Evolutionary conservation across 495 filamentous ascomycete genomes (phyloP).

Genomic region (Daldinia bambusicola): DNA sequence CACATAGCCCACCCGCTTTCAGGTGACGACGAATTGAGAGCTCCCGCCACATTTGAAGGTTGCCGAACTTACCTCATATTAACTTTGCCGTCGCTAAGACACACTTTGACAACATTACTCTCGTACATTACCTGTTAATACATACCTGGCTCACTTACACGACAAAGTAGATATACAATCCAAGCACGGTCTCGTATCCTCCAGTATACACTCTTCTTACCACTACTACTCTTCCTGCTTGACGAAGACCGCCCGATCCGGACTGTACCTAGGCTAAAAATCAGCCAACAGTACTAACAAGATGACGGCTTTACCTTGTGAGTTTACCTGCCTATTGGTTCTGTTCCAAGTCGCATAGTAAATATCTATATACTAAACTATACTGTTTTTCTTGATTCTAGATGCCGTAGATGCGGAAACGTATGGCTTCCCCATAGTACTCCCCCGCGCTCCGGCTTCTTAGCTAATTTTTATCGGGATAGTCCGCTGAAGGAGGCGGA

Average conservation of each 20-base stretch:
- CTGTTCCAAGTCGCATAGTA: neutral
- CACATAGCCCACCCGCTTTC: slow-evolving; percentile 40
- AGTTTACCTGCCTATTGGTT: slow-evolving; percentile 47
- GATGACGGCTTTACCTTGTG: slow-evolving; percentile 81
- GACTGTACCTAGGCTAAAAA: slow-evolving; percentile 2
- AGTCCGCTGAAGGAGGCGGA: slow-evolving; percentile 90
- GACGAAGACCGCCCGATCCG: neutral
- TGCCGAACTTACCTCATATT: slow-evolving; percentile 15
- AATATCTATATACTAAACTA: slow-evolving; percentile 30
- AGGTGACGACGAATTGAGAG: slow-evolving; percentile 34
- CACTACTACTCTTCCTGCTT: neutral
- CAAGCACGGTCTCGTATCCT: slow-evolving; percentile 6
- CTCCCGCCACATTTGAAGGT: slow-evolving; percentile 55
- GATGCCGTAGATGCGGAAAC: slow-evolving; percentile 98
- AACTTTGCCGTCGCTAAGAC: slow-evolving; percentile 6
- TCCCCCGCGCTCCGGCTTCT: neutral
- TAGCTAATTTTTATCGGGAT: slow-evolving; percentile 24
- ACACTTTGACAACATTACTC: neutral
- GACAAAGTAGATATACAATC: slow-evolving; percentile 3
- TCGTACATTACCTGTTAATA: slow-evolving; percentile 48
- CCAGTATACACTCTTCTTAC: slow-evolving; percentile 1
- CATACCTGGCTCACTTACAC: slow-evolving; percentile 7
- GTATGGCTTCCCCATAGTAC: slow-evolving; percentile 57
- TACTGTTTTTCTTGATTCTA: slow-evolving; percentile 50
- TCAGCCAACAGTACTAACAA: slow-evolving; percentile 27